A percentile compares a stretch with the other conserved stretches of the same genome.
Conservation (phyloP, 2,329 filamentous ascomycete genomes). For the Phyllosticta paracitricarpa region DNA sequence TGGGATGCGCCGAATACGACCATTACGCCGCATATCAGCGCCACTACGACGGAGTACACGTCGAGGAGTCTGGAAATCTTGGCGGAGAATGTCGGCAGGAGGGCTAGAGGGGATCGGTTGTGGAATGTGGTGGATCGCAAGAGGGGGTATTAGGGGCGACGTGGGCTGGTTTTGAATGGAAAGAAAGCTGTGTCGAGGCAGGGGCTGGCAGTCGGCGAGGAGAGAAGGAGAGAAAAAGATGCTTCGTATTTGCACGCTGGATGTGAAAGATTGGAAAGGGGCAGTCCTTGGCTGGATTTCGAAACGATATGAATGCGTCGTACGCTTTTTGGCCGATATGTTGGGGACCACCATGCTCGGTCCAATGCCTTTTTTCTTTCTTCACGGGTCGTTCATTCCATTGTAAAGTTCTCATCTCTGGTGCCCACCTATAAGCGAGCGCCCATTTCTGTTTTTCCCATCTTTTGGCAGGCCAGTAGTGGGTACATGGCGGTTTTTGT, state of each 20-base stretch:
- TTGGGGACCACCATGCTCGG: no score
- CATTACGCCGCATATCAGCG: constrained; percentile 58
- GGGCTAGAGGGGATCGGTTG: constrained; percentile 44
- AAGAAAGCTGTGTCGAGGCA: neutral
- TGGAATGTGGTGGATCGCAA: constrained; percentile 53
- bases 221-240: no score
- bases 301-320: no score
- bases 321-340: no score
- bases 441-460: neutral
- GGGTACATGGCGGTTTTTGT: no score
- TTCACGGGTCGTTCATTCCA: no score
- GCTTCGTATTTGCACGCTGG: no score
- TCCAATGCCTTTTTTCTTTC: neutral
- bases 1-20: constrained; percentile 62
- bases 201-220: neutral
- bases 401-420: no score
- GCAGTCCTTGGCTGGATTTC: no score
- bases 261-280: no score
- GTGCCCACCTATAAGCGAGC: neutral
- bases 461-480: no score
- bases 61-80: constrained; percentile 50
- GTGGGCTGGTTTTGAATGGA: neutral
- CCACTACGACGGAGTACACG: constrained; percentile 43
- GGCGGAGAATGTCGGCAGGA: constrained; percentile 44
- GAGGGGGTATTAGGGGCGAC: constrained; percentile 45